Conservation (phyloP, 331 rosid genomes). For the Phaseolus coccineus region DNA sequence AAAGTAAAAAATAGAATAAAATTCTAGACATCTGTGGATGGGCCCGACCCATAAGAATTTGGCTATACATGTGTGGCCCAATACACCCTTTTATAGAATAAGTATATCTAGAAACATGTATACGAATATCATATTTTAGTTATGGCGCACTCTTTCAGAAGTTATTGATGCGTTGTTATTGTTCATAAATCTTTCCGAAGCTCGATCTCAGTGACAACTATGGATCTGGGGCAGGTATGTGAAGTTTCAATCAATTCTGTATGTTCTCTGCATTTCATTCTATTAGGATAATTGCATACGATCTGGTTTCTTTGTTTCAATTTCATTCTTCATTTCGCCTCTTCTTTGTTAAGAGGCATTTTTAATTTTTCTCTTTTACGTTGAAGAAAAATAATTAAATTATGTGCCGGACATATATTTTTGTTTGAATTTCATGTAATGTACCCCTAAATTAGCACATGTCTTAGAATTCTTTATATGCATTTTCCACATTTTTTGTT, state of each 20-base stretch:
- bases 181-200: neutral
- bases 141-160: neutral
- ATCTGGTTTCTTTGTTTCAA: constrained; percentile 24
- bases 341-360: neutral
- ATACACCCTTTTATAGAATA: neutral
- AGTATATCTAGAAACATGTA: too few species aligned
- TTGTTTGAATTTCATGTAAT: too few species aligned
- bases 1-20: neutral
- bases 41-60: neutral
- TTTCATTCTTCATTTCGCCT: too few species aligned
- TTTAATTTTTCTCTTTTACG: neutral
- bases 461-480: too few species aligned
- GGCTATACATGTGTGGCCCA: neutral
- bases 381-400: neutral
- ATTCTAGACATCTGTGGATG: neutral
- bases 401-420: too few species aligned
- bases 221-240: constrained; percentile 58
- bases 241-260: neutral
- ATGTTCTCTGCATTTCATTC: neutral
- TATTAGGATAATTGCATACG: neutral
- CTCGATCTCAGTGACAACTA: constrained; percentile 10
- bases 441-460: too few species aligned
- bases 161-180: neutral
- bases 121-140: neutral
- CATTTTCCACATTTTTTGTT: too few species aligned